Conservation (phyloP, 2,329 filamentous ascomycete species). For the Epichloe glyceriae region DNA sequence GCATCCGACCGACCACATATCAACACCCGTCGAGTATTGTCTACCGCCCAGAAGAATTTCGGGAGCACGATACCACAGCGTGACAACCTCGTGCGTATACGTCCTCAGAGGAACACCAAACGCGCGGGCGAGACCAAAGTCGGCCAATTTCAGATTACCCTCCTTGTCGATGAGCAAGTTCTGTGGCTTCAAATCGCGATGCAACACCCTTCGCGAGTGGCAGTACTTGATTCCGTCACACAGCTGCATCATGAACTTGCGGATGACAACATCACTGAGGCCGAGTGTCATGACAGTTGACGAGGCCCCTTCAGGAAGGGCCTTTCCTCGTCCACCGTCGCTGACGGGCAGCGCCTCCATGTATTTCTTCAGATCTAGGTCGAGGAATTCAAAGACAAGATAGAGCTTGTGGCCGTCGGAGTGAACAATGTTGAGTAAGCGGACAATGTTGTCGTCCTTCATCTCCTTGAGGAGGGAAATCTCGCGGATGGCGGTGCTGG, state of each 20-base stretch:
- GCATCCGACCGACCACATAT: constrained; percentile 92
- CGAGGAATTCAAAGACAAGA: constrained; percentile 84
- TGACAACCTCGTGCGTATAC: constrained; percentile 92
- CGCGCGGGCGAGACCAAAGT: constrained; percentile 79
- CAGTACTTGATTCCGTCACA: constrained; percentile 78
- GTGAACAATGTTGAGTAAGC: constrained; percentile 82
- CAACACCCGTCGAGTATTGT: constrained; percentile 86
- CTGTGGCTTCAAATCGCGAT: constrained; percentile 83
- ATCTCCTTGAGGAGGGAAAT: constrained; percentile 92
- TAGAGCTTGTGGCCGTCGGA: constrained; percentile 92
- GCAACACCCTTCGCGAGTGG: constrained; percentile 75
- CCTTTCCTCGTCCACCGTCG: constrained; percentile 75
- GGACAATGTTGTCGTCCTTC: constrained; percentile 82
- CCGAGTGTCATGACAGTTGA: constrained; percentile 53
- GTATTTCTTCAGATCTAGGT: constrained; percentile 88
- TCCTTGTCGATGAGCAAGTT: constrained; percentile 78
- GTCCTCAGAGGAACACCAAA: constrained; percentile 85
- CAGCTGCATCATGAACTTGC: constrained; percentile 86
- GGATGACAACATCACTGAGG: constrained; percentile 68
- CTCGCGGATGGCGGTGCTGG: constrained; percentile 84
- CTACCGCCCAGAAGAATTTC: constrained; percentile 84
- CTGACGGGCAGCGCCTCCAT: constrained; percentile 82
- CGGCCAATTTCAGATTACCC: constrained; percentile 79
- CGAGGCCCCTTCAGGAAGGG: constrained; percentile 65
- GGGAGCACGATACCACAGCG: constrained; percentile 82